Evolutionary conservation across 768 basidiomycete species (phyloP).

Genomic region (Mycena metata): DNA sequence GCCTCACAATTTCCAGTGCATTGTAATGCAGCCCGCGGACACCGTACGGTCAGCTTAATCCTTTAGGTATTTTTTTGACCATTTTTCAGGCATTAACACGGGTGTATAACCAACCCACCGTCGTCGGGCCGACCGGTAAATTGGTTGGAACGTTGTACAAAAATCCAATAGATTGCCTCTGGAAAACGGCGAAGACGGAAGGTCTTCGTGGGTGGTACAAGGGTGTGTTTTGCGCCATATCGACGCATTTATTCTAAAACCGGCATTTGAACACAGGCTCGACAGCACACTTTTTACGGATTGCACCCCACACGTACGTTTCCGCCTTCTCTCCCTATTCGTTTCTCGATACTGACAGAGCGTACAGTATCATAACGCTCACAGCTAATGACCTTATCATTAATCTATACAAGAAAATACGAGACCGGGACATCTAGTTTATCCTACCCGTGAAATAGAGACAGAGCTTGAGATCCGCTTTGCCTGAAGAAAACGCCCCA

Average conservation of each 20-base stretch:
- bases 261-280: conserved; percentile 73
- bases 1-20: conserved; percentile 61
- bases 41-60: conserved; percentile 59
- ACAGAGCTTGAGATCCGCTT: too few species aligned
- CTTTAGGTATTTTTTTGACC: not conserved
- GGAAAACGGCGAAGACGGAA: conserved; percentile 94
- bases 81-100: conserved; percentile 81
- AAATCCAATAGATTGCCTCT: conserved; percentile 95
- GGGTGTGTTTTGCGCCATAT: conserved; percentile 60
- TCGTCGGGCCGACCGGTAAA: conserved; percentile 76
- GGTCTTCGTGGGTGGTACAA: conserved; percentile 97
- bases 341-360: not conserved
- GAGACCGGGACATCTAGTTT: conserved; percentile 42
- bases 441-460: conserved; percentile 1
- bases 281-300: conserved; percentile 93
- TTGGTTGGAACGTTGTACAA: conserved; percentile 84
- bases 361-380: conserved; percentile 84
- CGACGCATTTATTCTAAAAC: too few species aligned
- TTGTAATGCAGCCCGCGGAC: conserved; percentile 96
- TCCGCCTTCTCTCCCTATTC: not conserved
- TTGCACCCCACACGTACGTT: conserved; percentile 90
- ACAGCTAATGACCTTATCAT: conserved; percentile 88
- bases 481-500: too few species aligned
- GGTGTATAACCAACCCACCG: conserved; percentile 96
- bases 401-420: conserved; percentile 70